Base-by-base conservation (phyloP, 768 basidiomycete genomes). In the Hortiboletus campestris region DNA sequence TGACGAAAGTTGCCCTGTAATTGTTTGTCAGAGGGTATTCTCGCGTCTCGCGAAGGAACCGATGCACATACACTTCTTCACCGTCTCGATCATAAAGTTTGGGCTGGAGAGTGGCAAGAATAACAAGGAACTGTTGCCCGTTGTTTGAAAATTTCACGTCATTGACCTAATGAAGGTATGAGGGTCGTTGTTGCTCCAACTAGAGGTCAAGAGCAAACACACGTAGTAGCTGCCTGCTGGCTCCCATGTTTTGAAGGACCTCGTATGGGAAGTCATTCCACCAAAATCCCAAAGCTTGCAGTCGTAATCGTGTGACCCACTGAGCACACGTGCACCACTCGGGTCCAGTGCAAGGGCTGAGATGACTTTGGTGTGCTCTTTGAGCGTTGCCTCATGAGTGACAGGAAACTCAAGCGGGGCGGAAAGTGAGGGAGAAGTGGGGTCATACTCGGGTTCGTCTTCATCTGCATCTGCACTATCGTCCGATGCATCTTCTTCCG, bases 271-370 rank as follows among this genome's bases (percentile, higher is more conserved):
- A 67, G 91, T 89, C 97, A 99, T 99, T 16, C 97, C 97, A 63
- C 96, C 96, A 73, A 98, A 98, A 73, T 99, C 97, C 95, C 96
- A 99, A 51, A 99, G 73, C 75, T 98, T 98, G 73, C 89, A 87
- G 72, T 99, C 97, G 68, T 98, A 98, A 71, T 99, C 97, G 74
- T 98, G 89, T 19, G 92, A 92, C 16, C 97, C 97, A 10, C 92
- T 90, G 17, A 91, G 74, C 31, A 99, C 75, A 35, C 97, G 85
- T 13, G 96, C 94, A 55, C 97, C 97, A 20, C 95, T 91, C 8
- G 94, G 91, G 72, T 99, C 97, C 45, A 98, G 76, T 0, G 94
- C 80, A 19, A 99, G 77, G 5, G 97, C 94, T 22, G 95, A 93
- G 19, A 98, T 85, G 50, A 97, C 93, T 76, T 98, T 99, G 14